Evolutionary conservation across 2,329 filamentous ascomycete genomes (phyloP).

Genomic region (Xylariaceae sp.): DNA sequence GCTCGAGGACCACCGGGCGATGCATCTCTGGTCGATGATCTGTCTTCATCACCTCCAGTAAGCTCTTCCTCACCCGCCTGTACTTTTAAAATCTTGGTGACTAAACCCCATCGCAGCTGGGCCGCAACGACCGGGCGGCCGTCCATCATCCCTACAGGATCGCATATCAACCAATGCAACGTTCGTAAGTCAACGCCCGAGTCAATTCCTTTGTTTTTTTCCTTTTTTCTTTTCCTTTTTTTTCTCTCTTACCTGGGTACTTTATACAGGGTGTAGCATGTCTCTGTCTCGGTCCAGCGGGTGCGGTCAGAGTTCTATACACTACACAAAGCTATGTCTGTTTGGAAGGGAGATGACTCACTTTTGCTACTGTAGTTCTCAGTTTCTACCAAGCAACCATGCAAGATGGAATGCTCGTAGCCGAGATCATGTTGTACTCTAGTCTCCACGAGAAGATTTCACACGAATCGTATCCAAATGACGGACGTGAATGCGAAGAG

Average conservation of each 20-base stretch:
- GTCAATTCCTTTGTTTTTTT: neutral
- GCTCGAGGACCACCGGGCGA: slow-evolving; percentile 31
- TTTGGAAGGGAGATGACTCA: neutral
- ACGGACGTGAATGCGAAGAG: slow-evolving; percentile 31
- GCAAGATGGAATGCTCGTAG: slow-evolving; percentile 37
- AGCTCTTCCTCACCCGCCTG: slow-evolving; percentile 4
- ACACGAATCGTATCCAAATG: slow-evolving; percentile 28
- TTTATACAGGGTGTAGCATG: neutral
- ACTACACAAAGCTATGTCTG: neutral
- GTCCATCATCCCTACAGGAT: slow-evolving; percentile 34
- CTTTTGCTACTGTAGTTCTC: slow-evolving; percentile 24
- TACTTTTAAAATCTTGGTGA: neutral
- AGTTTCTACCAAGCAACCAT: slow-evolving; percentile 39
- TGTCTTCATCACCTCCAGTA: slow-evolving; percentile 36
- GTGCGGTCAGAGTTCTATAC: neutral
- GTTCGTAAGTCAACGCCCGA: slow-evolving; percentile 18
- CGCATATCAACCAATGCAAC: slow-evolving; percentile 36
- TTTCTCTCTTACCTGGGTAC: neutral
- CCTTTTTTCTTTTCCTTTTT: neutral
- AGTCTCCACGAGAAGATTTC: slow-evolving; percentile 34
- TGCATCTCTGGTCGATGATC: slow-evolving; percentile 35
- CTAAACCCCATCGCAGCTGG: slow-evolving; percentile 30
- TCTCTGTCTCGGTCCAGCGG: neutral
- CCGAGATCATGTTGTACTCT: slow-evolving; percentile 36
- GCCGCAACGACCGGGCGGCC: slow-evolving; percentile 37